Base-by-base conservation (phyloP, 768 basidiomycete genomes). In the Amanita muscaria region DNA sequence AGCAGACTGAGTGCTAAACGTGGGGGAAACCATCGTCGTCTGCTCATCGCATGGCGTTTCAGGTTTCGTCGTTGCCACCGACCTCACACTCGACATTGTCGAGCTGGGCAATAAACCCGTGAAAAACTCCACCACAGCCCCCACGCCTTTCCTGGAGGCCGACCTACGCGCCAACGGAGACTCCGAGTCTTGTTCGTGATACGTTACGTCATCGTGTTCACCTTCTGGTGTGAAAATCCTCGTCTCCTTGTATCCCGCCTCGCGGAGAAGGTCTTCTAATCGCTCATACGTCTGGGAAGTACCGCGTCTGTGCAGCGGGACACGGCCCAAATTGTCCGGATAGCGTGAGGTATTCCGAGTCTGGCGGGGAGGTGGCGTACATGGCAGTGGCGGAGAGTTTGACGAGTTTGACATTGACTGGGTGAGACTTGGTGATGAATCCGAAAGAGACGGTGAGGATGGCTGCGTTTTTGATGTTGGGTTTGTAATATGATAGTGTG, bases 231-330 rank as follows among this genome's bases (percentile, higher is more conserved):
- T 92, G 54, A 88, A 86, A 9, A 96, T 73, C 33, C 90, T 76
- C 3, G 89, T 92, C 57, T 94, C 91, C 60, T 89, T 90, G 69
- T 92, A 93, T 2, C 91, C 91, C 1, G 88, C 88, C 59, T 90
- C 85, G 40, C 77, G 70, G 21, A 96, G 70, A 14, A 96, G 69
- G 63, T 92, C 88, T 51, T 91, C 91, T 15, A 94, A 72, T 4
- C 78, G 72, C 52, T 92, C 89, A 51, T 89, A 91, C 3, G 78
- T 86, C 50, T 75, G 77, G 2, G 87, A 88, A 15, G 77, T 88
- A 1, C 88, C 88, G 44, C 87, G 69, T 18, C 83, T 73, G 57
- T 88, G 86, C 11, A 88, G 65, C 0, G 84, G 87, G 5, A 86
- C 80, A 22, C 81, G 77, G 3, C 77, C 73, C 19, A 46, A 19